Conservation (phyloP, 768 basidiomycete species). For the Boletus rufocinnamomeus region DNA sequence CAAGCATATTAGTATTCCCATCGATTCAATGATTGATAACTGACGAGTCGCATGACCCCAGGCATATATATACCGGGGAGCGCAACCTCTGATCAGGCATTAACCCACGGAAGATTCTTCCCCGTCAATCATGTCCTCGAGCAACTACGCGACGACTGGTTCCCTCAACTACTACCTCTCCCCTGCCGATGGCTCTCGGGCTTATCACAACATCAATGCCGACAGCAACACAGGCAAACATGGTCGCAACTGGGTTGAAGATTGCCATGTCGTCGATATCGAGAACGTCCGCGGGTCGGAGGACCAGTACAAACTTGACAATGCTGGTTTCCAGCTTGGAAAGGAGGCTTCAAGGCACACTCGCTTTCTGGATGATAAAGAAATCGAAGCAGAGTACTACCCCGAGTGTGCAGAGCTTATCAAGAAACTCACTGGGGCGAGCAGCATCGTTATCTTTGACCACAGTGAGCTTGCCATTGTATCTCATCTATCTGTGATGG, state of each 20-base stretch:
- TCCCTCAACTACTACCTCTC: constrained; percentile 22
- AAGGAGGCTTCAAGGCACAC: constrained; percentile 27
- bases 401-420: constrained; percentile 40
- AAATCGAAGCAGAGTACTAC: constrained; percentile 42
- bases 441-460: constrained; percentile 42
- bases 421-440: constrained; percentile 43
- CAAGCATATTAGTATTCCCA: not conserved
- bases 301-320: constrained; percentile 33
- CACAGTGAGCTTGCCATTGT: constrained; percentile 33
- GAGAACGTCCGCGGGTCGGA: constrained; percentile 40
- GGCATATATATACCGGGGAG: constrained; percentile 30
- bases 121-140: constrained; percentile 12
- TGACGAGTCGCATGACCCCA: not conserved
- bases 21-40: not conserved
- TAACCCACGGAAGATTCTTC: constrained; percentile 27
- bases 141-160: constrained; percentile 19
- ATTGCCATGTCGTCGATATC: constrained; percentile 20
- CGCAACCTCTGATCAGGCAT: constrained; percentile 29
- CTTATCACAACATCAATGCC: constrained; percentile 20
- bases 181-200: constrained; percentile 21
- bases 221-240: constrained; percentile 16
- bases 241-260: constrained; percentile 26
- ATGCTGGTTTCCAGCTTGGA: constrained; percentile 39
- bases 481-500: not conserved
- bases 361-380: constrained; percentile 38